Evolutionary conservation across 306 rosid species (phyloP), one percentile per base, ranked within the genome.

Genomic region (Dryas alaskensis): DNA sequence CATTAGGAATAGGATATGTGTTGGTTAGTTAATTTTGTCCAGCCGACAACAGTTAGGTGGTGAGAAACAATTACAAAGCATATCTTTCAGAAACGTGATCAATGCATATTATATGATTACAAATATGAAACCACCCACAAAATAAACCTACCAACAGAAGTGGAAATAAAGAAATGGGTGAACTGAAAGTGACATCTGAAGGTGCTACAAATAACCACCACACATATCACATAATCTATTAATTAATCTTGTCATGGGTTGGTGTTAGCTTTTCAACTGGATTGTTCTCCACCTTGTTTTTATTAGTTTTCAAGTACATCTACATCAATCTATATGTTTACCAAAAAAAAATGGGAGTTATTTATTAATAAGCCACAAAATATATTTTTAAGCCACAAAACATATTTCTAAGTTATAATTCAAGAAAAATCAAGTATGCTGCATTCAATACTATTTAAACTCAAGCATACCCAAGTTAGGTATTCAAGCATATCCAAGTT

Each of bases 91-190:
- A 22, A 22, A 57, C 40, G 17, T 60, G 65, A 60, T 11, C 6
- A 45, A 60, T 11, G 11, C 67, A 40, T 61, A 7, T 12, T 7
- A 39, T 1, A 14, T 6, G n/a, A 60, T 60, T 44, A 60, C 10
- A 60, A 5, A 10, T 59, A 27, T 31, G n/a, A 27, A 37, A 40
- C 27, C 13, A 16, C 45, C 55, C 40, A 65, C 14, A 63, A 62
- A 22, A 7, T 12, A 0, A 25, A 67, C 58, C 58, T 60, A 60
- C 65, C 9, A 7, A 22, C 14, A 50, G 5, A 68, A 8, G 60
- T 50, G 60, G 13, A 68, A 50, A 7, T 68, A 52, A 68, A 68
- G 73, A 14, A 37, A 50, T 2, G 25, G 47, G 48, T 4, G 73
- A 68, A 31, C 31, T 4, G 73, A 68, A 31, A 8, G 0, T 4